A percentile compares a stretch with the other conserved stretches of the same genome.
Conservation (phyloP, 495 filamentous ascomycete species). For the Xylaria grammica region DNA sequence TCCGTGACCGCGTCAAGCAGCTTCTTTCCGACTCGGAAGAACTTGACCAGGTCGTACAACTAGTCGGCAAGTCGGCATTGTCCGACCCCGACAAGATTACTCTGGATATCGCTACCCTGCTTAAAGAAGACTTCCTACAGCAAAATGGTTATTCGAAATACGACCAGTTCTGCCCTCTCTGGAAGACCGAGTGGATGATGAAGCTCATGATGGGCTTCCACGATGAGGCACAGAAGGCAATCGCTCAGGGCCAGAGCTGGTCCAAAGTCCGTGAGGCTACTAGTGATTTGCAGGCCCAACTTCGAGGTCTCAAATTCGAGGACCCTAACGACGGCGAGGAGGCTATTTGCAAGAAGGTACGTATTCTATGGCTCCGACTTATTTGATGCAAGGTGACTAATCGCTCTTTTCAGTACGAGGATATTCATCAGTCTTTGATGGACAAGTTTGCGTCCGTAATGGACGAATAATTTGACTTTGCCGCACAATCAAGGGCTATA, state of each 20-base stretch:
- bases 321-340: conserved; percentile 78
- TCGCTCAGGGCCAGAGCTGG: conserved; percentile 90
- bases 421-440: conserved; percentile 84
- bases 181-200: conserved; percentile 99
- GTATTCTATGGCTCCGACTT: conserved; percentile 6
- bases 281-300: conserved; percentile 76
- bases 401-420: conserved; percentile 72
- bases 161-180: conserved; percentile 98
- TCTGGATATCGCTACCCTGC: conserved; percentile 83
- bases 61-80: conserved; percentile 95
- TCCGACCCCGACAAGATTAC: conserved; percentile 99
- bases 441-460: conserved; percentile 94
- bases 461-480: conserved; percentile 73
- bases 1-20: conserved; percentile 91
- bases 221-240: conserved; percentile 94
- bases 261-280: conserved; percentile 90
- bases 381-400: conserved; percentile 20
- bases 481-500: conserved; percentile 9
- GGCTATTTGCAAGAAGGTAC: conserved; percentile 76
- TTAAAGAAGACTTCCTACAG: conserved; percentile 99
- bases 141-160: conserved; percentile 99
- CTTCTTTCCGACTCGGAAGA: conserved; percentile 94
- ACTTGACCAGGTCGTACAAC: conserved; percentile 96
- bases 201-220: conserved; percentile 97
- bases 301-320: conserved; percentile 97